Conservation (phyloP, 768 basidiomycete genomes). For the Rhizopogon roseolus region DNA sequence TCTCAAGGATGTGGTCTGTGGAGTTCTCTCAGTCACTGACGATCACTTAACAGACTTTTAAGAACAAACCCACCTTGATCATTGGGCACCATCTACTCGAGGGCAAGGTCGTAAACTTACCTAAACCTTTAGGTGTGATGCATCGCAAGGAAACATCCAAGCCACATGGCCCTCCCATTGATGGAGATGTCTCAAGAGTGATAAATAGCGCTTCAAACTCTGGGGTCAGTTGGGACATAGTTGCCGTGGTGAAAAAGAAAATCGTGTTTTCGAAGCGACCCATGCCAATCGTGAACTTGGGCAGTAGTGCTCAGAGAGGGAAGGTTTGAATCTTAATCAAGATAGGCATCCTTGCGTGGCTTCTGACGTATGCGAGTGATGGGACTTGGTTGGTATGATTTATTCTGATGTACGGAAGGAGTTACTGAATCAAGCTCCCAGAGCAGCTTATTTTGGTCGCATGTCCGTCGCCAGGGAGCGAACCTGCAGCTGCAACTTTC, state of each 20-base stretch:
- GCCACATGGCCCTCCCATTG: background rate
- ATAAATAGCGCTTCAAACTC: background rate
- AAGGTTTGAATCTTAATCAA: background rate
- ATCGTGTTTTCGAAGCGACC: constrained; percentile 81
- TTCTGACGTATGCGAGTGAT: background rate
- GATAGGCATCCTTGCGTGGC: background rate
- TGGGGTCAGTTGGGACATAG: constrained; percentile 49
- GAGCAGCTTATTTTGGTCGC: background rate
- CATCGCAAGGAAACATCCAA: constrained; percentile 31
- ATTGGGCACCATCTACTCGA: constrained; percentile 92
- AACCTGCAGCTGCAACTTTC: background rate
- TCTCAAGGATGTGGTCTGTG: constrained; percentile 57
- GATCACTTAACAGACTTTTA: constrained; percentile 3
- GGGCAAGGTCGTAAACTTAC: constrained; percentile 69
- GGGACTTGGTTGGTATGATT: background rate
- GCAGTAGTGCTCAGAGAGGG: constrained; percentile 1
- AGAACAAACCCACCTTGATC: constrained; percentile 75
- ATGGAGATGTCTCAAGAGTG: background rate
- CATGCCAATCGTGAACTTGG: constrained; percentile 55
- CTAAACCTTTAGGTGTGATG: constrained; percentile 82
- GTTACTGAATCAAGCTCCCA: background rate
- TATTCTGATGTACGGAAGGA: background rate
- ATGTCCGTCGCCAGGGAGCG: too few relatives aligned
- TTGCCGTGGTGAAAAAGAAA: constrained; percentile 75
- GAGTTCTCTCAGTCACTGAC: background rate